Evolutionary conservation across 192 early-diverging fungal genomes (phyloP).

Genomic region (Phycomyces blakesleeanus): DNA sequence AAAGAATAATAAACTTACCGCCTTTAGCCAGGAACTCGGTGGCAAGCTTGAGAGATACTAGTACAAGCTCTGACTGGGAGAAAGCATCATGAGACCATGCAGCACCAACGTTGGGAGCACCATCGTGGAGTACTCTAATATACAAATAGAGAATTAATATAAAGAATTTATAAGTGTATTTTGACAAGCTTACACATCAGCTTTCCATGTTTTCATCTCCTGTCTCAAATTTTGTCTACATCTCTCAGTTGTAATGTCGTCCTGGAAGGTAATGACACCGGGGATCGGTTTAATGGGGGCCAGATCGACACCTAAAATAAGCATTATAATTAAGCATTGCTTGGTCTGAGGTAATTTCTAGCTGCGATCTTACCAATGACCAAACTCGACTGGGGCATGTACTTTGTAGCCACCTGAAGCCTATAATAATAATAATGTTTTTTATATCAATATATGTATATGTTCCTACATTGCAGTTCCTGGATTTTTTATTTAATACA

Average conservation of each 20-base stretch:
- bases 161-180: too few relatives aligned
- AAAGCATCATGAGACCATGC: conserved; percentile 97
- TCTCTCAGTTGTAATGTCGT: conserved; percentile 95
- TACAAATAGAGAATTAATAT: background rate
- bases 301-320: conserved; percentile 74
- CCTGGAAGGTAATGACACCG: conserved; percentile 89
- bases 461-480: background rate
- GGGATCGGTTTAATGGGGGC: conserved; percentile 95
- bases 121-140: conserved; percentile 88
- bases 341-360: background rate
- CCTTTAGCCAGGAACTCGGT: conserved; percentile 88
- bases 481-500: conserved; percentile 3
- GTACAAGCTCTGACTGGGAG: conserved; percentile 88
- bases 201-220: conserved; percentile 97
- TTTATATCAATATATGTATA: too few relatives aligned
- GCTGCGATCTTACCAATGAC: conserved; percentile 63
- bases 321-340: background rate
- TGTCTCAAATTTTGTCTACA: conserved; percentile 81
- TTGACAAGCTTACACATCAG: conserved; percentile 78
- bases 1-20: too few relatives aligned
- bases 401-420: conserved; percentile 95
- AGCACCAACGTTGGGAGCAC: conserved; percentile 96
- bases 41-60: conserved; percentile 90
- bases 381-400: conserved; percentile 94
- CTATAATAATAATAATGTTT: conserved; percentile 26